Evolutionary conservation across 2,329 filamentous ascomycete genomes (phyloP).

Genomic region (Simplicillium aogashimaense): DNA sequence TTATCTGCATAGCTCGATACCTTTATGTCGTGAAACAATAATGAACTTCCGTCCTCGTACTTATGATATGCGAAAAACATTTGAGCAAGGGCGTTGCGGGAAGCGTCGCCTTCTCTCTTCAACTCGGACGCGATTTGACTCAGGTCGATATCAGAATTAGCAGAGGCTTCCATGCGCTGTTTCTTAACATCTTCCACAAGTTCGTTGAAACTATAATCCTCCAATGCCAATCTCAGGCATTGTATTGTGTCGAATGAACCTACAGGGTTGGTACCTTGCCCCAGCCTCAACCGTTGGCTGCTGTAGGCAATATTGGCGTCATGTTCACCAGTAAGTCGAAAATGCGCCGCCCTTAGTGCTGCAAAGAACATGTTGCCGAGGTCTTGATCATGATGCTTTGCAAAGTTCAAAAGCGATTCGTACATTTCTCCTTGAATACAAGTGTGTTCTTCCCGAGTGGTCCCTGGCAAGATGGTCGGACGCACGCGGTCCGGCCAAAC

Average conservation of each 20-base stretch:
- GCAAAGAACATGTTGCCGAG: constrained; percentile 5
- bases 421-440: constrained; percentile 1
- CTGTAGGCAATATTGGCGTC: constrained; percentile 8
- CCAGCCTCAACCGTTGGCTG: constrained; percentile 7
- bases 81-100: too few relatives aligned
- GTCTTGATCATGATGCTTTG: constrained; percentile 1
- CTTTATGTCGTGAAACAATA: not conserved
- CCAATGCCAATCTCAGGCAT: constrained; percentile 6
- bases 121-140: constrained; percentile 5
- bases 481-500: constrained; percentile 1
- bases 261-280: constrained; percentile 7
- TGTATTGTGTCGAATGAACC: constrained; percentile 12
- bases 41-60: not conserved
- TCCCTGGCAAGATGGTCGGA: not conserved
- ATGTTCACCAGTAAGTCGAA: constrained; percentile 7
- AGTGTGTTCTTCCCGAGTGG: not conserved
- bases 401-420: constrained; percentile 6
- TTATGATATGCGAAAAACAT: constrained; percentile 1
- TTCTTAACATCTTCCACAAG: constrained; percentile 7
- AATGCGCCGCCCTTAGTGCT: constrained; percentile 7
- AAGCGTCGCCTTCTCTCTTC: too few relatives aligned
- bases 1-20: not conserved
- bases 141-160: constrained; percentile 9
- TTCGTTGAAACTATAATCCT: constrained; percentile 3
- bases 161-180: constrained; percentile 5